phyloP scores from a whole-genome alignment of 306 rosid species.

The Cucumis cinereus region DNA sequence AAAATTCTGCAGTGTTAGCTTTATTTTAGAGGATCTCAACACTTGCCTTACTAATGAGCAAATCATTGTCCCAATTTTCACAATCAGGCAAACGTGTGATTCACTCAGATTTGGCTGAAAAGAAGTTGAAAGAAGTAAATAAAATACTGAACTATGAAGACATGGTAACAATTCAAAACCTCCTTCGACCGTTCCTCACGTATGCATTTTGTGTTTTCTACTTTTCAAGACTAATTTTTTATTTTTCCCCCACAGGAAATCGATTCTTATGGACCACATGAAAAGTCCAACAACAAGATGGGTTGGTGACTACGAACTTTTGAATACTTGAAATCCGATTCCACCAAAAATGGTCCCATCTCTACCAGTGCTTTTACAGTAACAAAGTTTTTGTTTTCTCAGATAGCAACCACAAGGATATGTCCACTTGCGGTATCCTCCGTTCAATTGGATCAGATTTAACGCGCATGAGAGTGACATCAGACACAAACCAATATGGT shows the following conservation, averaged over 20 bases:
- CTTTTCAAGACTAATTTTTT: not conserved
- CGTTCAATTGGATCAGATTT: constrained; percentile 86
- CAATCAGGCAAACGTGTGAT: constrained; percentile 70
- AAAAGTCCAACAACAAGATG: constrained; percentile 23
- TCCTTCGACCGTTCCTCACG: not conserved
- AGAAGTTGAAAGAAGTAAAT: constrained; percentile 56
- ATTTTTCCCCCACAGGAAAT: constrained; percentile 36
- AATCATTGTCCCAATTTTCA: not conserved
- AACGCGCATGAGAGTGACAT: constrained; percentile 72
- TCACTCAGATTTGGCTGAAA: constrained; percentile 58
- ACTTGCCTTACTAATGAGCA: not conserved
- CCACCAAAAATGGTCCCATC: constrained; percentile 3
- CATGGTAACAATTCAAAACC: constrained; percentile 34
- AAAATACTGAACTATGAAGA: constrained; percentile 44
- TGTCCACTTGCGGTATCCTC: constrained; percentile 75
- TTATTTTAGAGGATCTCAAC: not conserved
- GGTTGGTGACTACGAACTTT: constrained; percentile 17
- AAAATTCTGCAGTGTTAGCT: not conserved
- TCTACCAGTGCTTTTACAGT: not conserved
- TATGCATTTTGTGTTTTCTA: not conserved
- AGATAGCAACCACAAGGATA: constrained; percentile 41
- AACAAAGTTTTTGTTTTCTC: constrained; percentile 6
- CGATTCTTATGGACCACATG: constrained; percentile 30
- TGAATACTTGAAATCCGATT: not conserved
- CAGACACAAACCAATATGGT: constrained; percentile 29